Percentiles rank a stretch among this genome's conserved stretches.
phyloP scores from a whole-genome alignment of 2,329 filamentous ascomycete genomes.

The Phyllosticta citrichinensis region DNA sequence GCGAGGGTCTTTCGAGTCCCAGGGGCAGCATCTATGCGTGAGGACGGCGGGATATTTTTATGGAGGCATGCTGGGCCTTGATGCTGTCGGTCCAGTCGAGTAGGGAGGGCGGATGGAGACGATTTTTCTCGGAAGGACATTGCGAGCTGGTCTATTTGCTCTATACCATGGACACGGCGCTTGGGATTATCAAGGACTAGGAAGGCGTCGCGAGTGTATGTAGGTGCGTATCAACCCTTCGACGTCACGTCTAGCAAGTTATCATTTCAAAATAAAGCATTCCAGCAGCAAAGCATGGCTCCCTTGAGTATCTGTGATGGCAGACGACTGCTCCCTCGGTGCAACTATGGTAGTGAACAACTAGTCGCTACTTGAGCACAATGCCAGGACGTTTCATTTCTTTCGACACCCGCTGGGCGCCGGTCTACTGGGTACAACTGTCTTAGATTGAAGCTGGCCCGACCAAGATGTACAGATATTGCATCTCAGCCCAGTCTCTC shows the following conservation, averaged over 20 bases:
- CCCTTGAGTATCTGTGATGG: no score
- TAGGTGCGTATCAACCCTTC: not conserved
- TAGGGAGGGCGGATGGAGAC: not conserved
- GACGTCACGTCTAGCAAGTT: not conserved
- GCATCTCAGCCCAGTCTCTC: not conserved
- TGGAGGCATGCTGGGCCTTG: not conserved
- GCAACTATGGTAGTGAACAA: no score
- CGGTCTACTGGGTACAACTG: no score
- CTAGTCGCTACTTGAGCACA: no score
- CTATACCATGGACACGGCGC: not conserved
- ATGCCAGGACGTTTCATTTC: no score
- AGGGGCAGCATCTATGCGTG: not conserved
- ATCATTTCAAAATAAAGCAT: not conserved
- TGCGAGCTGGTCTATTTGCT: not conserved
- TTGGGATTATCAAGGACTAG: not conserved
- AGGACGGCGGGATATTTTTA: not conserved
- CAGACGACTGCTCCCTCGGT: no score
- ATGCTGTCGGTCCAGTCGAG: not conserved
- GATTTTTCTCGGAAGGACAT: not conserved
- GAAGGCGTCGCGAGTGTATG: not conserved
- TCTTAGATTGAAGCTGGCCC: no score
- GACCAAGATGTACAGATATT: not conserved
- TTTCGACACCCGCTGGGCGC: no score
- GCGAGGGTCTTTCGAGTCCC: slow-evolving; percentile 14
- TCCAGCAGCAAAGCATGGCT: not conserved